Base-by-base conservation (phyloP, 805 yeast species). In the Cyberlindnera japonica region DNA sequence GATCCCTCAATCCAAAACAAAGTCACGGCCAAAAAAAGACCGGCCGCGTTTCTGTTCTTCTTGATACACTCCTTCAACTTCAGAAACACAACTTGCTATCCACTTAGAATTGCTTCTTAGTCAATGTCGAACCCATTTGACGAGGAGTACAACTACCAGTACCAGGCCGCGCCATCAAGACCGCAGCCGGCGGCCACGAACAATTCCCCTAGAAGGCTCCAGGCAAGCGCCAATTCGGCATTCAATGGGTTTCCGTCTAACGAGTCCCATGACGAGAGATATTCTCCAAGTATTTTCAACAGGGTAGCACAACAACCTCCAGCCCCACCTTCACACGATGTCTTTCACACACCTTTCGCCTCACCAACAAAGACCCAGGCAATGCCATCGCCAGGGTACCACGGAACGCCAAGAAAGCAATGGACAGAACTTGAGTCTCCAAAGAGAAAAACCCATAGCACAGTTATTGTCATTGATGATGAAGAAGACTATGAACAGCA, bases 401-500 rank as follows among this genome's bases (percentile, higher is more conserved):
- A 66, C 11, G 39, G 43, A 29, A 76, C 85, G 7, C 77, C 83
- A 9, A 70, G 95, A 61, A 80, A 86, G 30, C 75, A 72, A 37
- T 82, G 73, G 52, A 81, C 93, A 3, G 65, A 76, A 39, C 63
- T 77, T 49, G 90, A 85, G 58, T 81, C 95, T 0, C 93, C 95
- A 24, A 74, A 69, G 41, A 74, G 89, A 57, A 71, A 71, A 30
- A 67, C 64, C 28, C 73, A 71, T 28, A 68, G 69, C 4, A 69
- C 80, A 6, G 65, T 79, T 4, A 61, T 74, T 12, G 69, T 80
- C 35, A 65, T 69, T 21, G 68, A 68, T 40, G 67, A 68, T 37
- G 64, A 60, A 13, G 64, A 59, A 15, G 68, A 68, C 33, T 63
- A 61, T 28, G 67, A 62, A 14, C 59, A 58, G 13, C 41, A 42